Evolutionary conservation across 169 alveolate genomes (phyloP).

Genomic region (Cryptosporidium meleagridis): DNA sequence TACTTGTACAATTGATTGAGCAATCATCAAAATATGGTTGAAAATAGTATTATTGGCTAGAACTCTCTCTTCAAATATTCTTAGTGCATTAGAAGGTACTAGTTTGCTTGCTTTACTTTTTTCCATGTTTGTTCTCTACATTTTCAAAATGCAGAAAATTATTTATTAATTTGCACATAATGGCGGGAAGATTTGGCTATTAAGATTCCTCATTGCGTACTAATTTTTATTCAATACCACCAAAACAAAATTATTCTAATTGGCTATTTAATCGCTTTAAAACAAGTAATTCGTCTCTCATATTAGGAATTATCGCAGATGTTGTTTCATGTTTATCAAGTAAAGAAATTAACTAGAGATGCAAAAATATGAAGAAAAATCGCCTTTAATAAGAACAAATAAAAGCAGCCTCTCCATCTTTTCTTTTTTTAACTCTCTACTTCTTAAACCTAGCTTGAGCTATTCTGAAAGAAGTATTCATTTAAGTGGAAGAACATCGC

Average conservation of each 20-base stretch:
- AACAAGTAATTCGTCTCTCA: neutral
- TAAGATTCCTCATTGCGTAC: neutral
- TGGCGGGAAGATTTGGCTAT: neutral
- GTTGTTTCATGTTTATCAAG: neutral
- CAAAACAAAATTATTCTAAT: neutral
- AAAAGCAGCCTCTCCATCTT: neutral
- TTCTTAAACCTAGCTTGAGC: neutral
- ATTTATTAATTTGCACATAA: neutral
- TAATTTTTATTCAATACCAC: neutral
- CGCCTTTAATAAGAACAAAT: constrained; percentile 35
- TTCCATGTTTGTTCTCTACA: neutral
- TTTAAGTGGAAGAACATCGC: constrained; percentile 43
- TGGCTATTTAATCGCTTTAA: neutral
- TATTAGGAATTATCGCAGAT: neutral
- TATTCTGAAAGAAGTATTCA: constrained; percentile 39
- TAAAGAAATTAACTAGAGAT: neutral
- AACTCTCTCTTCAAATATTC: neutral
- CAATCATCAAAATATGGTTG: constrained; percentile 23
- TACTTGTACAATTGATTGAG: neutral
- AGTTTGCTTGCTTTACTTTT: neutral
- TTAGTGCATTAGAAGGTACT: neutral
- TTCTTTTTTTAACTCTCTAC: neutral
- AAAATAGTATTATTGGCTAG: neutral
- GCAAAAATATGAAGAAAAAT: constrained; percentile 42
- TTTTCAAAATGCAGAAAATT: neutral